Conservation (phyloP, 176 grass and related monocot genomes). For the Carex parvula region DNA sequence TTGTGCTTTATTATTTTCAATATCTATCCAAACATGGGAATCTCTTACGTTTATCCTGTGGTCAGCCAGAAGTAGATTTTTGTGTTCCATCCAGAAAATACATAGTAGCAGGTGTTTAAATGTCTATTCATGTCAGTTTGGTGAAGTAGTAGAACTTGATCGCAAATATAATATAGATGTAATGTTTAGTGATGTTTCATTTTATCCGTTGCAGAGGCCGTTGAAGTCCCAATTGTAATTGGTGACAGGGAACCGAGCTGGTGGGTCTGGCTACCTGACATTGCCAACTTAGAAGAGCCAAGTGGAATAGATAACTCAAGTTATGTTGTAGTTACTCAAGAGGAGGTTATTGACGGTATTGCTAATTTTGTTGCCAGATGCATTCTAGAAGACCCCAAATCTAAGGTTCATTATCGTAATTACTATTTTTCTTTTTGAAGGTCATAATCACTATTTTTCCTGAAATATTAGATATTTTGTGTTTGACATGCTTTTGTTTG, state of each 20-base stretch:
- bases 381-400: slow-evolving; percentile 88
- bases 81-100: neutral
- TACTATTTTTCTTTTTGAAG: neutral
- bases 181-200: neutral
- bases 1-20: neutral
- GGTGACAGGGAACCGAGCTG: slow-evolving; percentile 64
- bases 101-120: neutral
- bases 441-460: neutral
- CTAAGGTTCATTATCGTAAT: slow-evolving; percentile 53
- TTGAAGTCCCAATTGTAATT: slow-evolving; percentile 44
- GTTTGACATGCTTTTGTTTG: slow-evolving; percentile 42
- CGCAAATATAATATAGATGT: neutral
- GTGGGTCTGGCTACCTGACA: slow-evolving; percentile 68
- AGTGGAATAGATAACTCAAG: slow-evolving; percentile 85
- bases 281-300: slow-evolving; percentile 60
- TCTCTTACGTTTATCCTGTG: neutral
- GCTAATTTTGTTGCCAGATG: slow-evolving; percentile 82
- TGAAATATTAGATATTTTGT: slow-evolving; percentile 12
- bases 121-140: neutral
- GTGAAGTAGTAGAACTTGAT: neutral
- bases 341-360: slow-evolving; percentile 80
- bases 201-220: slow-evolving; percentile 38
- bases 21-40: neutral
- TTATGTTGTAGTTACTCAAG: slow-evolving; percentile 86
- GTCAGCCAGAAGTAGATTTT: neutral